These are phyloP conservation scores for Musa schizocarpa DNA, from an alignment of 176 grass and related monocot genomes.

Conservation along the genomic window DNA sequence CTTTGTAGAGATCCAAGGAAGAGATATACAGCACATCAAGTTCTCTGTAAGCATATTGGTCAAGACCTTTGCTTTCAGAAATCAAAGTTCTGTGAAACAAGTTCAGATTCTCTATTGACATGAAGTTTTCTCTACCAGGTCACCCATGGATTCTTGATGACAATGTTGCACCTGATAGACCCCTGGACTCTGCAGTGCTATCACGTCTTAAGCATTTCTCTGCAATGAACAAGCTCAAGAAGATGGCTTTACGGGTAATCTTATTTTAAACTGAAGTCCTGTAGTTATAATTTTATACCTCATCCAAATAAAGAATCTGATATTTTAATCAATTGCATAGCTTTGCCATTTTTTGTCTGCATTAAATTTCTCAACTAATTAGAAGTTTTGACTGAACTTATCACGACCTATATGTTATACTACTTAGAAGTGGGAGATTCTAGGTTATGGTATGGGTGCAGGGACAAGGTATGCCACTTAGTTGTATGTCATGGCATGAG, in stretches of 20 bases:
- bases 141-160: constrained; percentile 98
- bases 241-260: constrained; percentile 91
- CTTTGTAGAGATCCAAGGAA: constrained; percentile 70
- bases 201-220: constrained; percentile 93
- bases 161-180: constrained; percentile 83
- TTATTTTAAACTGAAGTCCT: background rate
- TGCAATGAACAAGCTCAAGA: constrained; percentile 98
- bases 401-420: too few species aligned
- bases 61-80: background rate
- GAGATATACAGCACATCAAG: constrained; percentile 75
- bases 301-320: too few species aligned
- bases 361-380: too few species aligned
- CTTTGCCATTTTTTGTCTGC: too few species aligned
- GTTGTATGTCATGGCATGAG: too few species aligned
- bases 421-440: too few species aligned
- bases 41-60: constrained; percentile 70
- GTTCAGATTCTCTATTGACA: constrained; percentile 13
- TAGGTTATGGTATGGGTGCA: too few species aligned
- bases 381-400: too few species aligned
- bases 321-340: too few species aligned
- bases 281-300: too few species aligned
- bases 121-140: constrained; percentile 41
- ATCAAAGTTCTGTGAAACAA: background rate
- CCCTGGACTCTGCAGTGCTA: constrained; percentile 94
- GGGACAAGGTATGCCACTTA: too few species aligned